Conservation (phyloP, 305 asterid species). For the Nicotiana rustica region DNA sequence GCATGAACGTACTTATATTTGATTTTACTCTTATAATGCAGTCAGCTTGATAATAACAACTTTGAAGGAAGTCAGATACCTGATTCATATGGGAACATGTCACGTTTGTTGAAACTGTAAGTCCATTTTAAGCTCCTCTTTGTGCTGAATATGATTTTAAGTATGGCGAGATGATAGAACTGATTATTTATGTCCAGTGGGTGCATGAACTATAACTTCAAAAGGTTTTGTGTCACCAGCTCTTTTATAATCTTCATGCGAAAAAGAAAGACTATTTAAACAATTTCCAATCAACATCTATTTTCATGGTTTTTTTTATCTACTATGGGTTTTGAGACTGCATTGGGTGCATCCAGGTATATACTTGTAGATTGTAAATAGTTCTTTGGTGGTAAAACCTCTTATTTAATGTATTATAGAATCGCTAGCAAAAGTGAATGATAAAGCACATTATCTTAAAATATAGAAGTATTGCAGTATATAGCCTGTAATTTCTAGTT, state of each 20-base stretch:
- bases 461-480: conserved; percentile 1
- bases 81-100: conserved; percentile 75
- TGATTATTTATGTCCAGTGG: neutral
- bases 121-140: conserved; percentile 43
- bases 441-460: conserved; percentile 25
- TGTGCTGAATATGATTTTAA: conserved; percentile 28
- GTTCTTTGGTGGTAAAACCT: conserved; percentile 14
- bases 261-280: neutral
- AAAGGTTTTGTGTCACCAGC: conserved; percentile 14
- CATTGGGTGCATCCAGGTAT: neutral
- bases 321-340: conserved; percentile 22
- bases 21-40: conserved; percentile 50
- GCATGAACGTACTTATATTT: conserved; percentile 24
- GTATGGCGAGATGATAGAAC: conserved; percentile 26
- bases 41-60: conserved; percentile 97
- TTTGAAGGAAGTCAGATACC: conserved; percentile 79
- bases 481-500: neutral
- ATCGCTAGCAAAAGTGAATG: conserved; percentile 23
- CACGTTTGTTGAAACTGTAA: conserved; percentile 84
- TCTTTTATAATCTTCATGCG: conserved; percentile 30
- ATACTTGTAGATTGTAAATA: too few relatives aligned
- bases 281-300: conserved; percentile 9
- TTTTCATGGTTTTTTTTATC: neutral
- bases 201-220: conserved; percentile 28
- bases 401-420: conserved; percentile 18